Evolutionary conservation across 2,329 filamentous ascomycete species (phyloP).

Genomic region (Trichoderma brevicompactum): DNA sequence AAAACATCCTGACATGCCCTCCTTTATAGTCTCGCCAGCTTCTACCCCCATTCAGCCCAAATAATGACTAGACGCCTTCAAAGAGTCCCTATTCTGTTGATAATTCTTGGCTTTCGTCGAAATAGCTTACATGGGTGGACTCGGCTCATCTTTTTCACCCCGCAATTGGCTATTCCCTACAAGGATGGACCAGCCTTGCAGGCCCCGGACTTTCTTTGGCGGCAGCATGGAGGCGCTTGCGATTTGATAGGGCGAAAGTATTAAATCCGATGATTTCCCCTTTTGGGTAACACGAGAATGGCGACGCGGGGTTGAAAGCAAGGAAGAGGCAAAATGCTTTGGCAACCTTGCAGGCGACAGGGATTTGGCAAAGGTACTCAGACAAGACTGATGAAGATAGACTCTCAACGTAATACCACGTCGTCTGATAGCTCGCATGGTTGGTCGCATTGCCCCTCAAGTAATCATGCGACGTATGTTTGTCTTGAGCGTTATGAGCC

Average conservation of each 20-base stretch:
- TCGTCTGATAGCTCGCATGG: neutral
- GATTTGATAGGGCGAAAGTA: neutral
- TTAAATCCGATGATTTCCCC: slow-evolving; percentile 23
- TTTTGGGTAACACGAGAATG: neutral
- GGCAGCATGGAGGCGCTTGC: slow-evolving; percentile 2
- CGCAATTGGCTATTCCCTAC: slow-evolving; percentile 25
- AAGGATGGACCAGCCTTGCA: slow-evolving; percentile 1
- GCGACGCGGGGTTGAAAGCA: neutral
- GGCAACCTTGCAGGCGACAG: neutral
- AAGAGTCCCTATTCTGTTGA: neutral
- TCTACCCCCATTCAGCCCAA: slow-evolving; percentile 7
- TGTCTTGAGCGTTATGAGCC: neutral
- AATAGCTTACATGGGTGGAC: slow-evolving; percentile 2
- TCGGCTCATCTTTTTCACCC: slow-evolving; percentile 22
- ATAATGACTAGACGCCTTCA: neutral
- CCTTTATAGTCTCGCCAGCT: slow-evolving; percentile 29
- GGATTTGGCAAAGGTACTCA: neutral
- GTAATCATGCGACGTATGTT: slow-evolving; percentile 11
- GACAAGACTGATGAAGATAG: neutral
- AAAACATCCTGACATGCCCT: slow-evolving; percentile 30
- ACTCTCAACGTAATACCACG: neutral
- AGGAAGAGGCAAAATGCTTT: slow-evolving; percentile 3
- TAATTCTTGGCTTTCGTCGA: neutral
- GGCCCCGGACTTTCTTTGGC: slow-evolving; percentile 12
- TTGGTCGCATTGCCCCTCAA: neutral